Conservation (phyloP, 768 basidiomycete species). For the Hericium rajendrae region DNA sequence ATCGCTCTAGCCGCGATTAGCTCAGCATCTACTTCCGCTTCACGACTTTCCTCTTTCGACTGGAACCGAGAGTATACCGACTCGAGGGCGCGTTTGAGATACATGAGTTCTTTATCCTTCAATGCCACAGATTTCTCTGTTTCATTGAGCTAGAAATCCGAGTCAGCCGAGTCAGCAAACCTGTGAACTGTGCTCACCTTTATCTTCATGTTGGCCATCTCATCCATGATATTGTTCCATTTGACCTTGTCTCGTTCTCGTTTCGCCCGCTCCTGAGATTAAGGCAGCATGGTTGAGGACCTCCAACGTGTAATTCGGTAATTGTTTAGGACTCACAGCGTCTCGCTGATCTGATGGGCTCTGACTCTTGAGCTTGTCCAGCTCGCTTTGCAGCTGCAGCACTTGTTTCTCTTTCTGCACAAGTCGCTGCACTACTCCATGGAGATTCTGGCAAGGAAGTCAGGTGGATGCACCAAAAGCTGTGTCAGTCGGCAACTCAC, state of each 20-base stretch:
- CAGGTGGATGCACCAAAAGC: background rate
- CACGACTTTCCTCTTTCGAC: conserved; percentile 41
- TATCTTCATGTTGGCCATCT: conserved; percentile 60
- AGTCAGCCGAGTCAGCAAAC: background rate
- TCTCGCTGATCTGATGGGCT: conserved; percentile 50
- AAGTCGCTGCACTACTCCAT: conserved; percentile 70
- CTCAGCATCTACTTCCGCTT: conserved; percentile 52
- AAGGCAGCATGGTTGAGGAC: background rate
- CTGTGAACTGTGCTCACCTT: conserved; percentile 37
- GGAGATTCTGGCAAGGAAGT: conserved; percentile 39
- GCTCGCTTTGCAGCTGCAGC: conserved; percentile 57
- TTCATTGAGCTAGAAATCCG: conserved; percentile 37
- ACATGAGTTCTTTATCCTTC: conserved; percentile 67
- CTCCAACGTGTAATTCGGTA: background rate
- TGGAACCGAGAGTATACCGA: conserved; percentile 78
- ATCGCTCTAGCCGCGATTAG: conserved; percentile 63
- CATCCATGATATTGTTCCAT: conserved; percentile 63
- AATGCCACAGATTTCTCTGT: conserved; percentile 34
- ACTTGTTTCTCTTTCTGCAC: conserved; percentile 84
- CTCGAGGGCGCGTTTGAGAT: conserved; percentile 79
- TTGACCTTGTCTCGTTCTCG: conserved; percentile 69
- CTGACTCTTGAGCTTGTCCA: conserved; percentile 52
- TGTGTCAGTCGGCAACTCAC: conserved; percentile 22
- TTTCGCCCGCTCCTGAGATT: conserved; percentile 53
- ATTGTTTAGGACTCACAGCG: conserved; percentile 33